phyloP scores from a whole-genome alignment of 805 yeast species.

The Candida caryicola region DNA sequence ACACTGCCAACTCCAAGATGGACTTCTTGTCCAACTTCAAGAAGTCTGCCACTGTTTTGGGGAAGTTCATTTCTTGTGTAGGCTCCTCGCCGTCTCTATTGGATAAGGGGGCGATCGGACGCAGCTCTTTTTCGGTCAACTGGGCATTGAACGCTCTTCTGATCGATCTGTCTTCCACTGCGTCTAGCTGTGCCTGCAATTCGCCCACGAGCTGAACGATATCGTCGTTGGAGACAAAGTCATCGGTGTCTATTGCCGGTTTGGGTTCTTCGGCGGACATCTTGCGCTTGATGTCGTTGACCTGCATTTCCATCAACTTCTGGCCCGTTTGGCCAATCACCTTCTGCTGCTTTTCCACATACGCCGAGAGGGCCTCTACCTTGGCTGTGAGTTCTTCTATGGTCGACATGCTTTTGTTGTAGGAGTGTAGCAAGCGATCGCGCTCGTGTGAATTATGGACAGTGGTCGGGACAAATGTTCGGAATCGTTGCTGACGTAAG shows the following conservation, averaged over 20 bases:
- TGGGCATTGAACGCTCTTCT: slow-evolving; percentile 67
- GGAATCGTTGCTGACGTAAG: too few species aligned
- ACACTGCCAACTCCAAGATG: slow-evolving; percentile 57
- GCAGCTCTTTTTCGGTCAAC: slow-evolving; percentile 38
- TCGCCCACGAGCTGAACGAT: slow-evolving; percentile 84
- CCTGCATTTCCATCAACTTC: slow-evolving; percentile 68
- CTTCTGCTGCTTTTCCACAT: slow-evolving; percentile 63
- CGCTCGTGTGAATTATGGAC: background rate
- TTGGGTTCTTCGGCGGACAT: slow-evolving; percentile 13
- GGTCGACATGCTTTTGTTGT: background rate
- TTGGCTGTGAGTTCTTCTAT: slow-evolving; percentile 20
- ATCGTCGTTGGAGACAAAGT: slow-evolving; percentile 78
- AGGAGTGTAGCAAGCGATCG: background rate
- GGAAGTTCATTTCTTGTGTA: slow-evolving; percentile 45
- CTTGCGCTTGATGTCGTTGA: slow-evolving; percentile 45
- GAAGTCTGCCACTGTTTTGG: slow-evolving; percentile 56
- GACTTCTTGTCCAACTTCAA: slow-evolving; percentile 41
- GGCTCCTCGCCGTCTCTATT: slow-evolving; percentile 79
- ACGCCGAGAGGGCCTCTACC: slow-evolving; percentile 48
- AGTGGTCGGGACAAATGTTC: too few species aligned
- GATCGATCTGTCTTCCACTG: slow-evolving; percentile 72
- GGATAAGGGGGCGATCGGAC: slow-evolving; percentile 61
- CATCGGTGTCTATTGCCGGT: slow-evolving; percentile 36
- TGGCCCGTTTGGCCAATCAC: slow-evolving; percentile 76
- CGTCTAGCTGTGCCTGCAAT: slow-evolving; percentile 81